Evolutionary conservation across 345 rosid genomes (phyloP).

Genomic region (Isatis tinctoria): DNA sequence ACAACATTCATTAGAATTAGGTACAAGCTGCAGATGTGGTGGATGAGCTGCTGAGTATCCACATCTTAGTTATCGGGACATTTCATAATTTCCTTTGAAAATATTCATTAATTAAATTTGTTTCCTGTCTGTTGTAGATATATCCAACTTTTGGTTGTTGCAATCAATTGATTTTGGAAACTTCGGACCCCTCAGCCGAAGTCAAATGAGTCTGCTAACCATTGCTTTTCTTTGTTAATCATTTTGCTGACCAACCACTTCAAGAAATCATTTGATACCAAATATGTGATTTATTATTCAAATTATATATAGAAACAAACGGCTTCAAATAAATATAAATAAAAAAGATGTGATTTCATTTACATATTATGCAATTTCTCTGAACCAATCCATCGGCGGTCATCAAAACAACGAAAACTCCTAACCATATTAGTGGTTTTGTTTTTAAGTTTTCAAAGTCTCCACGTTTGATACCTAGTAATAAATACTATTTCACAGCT

Average conservation of each 20-base stretch:
- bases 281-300: neutral
- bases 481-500: neutral
- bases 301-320: neutral
- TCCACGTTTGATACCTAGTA: neutral
- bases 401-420: neutral
- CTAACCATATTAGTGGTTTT: neutral
- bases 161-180: slow-evolving; percentile 20
- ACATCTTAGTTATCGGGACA: slow-evolving; percentile 1
- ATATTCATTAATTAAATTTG: neutral
- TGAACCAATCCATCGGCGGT: neutral
- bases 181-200: slow-evolving; percentile 20
- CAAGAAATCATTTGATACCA: neutral
- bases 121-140: slow-evolving; percentile 25
- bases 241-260: slow-evolving; percentile 21
- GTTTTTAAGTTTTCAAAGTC: neutral
- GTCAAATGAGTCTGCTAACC: slow-evolving; percentile 24
- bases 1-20: neutral
- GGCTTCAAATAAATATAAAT: neutral
- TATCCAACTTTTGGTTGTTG: slow-evolving; percentile 11
- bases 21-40: slow-evolving; percentile 1
- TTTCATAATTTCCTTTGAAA: slow-evolving; percentile 2
- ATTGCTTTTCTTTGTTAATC: slow-evolving; percentile 1
- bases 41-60: slow-evolving; percentile 12
- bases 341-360: neutral
- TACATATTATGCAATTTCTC: neutral